phyloP scores from a whole-genome alignment of 2,329 filamentous ascomycete genomes.

The Cladosporium velox region DNA sequence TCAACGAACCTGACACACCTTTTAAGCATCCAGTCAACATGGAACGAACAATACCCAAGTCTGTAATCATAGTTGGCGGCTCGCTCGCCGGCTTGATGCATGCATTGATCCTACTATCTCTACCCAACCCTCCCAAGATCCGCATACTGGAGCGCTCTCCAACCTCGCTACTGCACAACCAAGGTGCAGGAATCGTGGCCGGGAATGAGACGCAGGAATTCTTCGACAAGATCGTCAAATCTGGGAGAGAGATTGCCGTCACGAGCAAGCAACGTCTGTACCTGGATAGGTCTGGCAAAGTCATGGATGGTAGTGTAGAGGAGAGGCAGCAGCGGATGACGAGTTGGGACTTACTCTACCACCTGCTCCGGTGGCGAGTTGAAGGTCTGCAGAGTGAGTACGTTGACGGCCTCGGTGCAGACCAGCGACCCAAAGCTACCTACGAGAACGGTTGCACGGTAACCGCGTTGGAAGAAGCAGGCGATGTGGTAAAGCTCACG shows the following conservation, averaged over 20 bases:
- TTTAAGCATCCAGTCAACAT: background rate
- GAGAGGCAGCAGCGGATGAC: constrained; percentile 49
- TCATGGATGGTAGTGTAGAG: constrained; percentile 33
- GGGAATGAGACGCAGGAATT: constrained; percentile 48
- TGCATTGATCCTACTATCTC: constrained; percentile 30
- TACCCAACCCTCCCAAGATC: constrained; percentile 29
- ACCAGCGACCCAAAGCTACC: constrained; percentile 26
- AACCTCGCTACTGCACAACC: constrained; percentile 47
- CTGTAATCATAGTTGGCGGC: constrained; percentile 35
- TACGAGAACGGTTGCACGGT: constrained; percentile 37
- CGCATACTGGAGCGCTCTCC: constrained; percentile 47
- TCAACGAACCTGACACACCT: background rate
- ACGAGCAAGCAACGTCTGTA: constrained; percentile 32
- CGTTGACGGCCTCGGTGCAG: constrained; percentile 26
- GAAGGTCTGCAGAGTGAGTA: constrained; percentile 42
- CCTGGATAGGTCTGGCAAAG: constrained; percentile 32
- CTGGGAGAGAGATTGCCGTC: constrained; percentile 38
- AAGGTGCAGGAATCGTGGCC: constrained; percentile 53
- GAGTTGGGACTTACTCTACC: constrained; percentile 52
- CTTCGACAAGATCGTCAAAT: constrained; percentile 45
- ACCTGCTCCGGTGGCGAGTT: constrained; percentile 49
- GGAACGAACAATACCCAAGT: constrained; percentile 24
- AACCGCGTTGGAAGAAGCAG: constrained; percentile 29
- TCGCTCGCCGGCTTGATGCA: constrained; percentile 36
- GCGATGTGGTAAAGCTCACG: constrained; percentile 29